Percentiles rank a stretch among this genome's conserved stretches.
phyloP scores from a whole-genome alignment of 441 rosid genomes.

The Populus hybrid region DNA sequence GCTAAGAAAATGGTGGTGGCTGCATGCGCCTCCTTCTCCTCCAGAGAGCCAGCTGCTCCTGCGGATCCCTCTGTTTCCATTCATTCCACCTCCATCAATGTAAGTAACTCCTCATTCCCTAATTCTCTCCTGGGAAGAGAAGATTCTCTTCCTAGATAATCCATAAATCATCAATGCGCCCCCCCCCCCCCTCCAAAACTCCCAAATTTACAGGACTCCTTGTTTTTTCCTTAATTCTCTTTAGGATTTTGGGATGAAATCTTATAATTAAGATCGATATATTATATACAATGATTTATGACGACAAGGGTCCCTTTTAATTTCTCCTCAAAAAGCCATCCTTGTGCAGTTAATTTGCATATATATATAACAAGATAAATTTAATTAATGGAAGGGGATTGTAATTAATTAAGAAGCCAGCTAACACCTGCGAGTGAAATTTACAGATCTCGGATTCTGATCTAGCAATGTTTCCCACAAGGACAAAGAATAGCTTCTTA shows the following conservation, averaged over 20 bases:
- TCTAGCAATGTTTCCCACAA: conserved; percentile 28
- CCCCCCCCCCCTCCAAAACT: not conserved
- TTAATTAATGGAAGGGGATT: not conserved
- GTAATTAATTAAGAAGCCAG: not conserved
- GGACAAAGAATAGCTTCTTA: conserved; percentile 18
- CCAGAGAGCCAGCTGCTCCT: conserved; percentile 11
- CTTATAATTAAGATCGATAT: not conserved
- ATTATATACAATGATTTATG: not conserved
- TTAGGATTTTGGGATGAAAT: not conserved
- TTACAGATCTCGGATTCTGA: conserved; percentile 42
- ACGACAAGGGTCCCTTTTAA: not conserved
- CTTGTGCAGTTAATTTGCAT: not conserved
- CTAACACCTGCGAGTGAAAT: not conserved
- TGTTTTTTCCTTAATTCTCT: not conserved
- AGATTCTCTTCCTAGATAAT: not conserved
- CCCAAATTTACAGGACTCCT: not conserved
- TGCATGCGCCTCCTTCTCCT: conserved; percentile 69
- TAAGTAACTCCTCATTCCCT: conserved; percentile 20
- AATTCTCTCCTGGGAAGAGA: not conserved
- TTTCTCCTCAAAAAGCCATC: not conserved
- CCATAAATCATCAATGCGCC: not conserved
- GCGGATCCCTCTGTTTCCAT: conserved; percentile 30
- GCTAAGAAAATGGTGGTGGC: conserved; percentile 57
- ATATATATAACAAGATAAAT: too few relatives aligned
- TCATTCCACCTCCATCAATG: conserved; percentile 15